Evolutionary conservation across 2,329 filamentous ascomycete genomes (phyloP).

Genomic region (Hypocrella siamensis): DNA sequence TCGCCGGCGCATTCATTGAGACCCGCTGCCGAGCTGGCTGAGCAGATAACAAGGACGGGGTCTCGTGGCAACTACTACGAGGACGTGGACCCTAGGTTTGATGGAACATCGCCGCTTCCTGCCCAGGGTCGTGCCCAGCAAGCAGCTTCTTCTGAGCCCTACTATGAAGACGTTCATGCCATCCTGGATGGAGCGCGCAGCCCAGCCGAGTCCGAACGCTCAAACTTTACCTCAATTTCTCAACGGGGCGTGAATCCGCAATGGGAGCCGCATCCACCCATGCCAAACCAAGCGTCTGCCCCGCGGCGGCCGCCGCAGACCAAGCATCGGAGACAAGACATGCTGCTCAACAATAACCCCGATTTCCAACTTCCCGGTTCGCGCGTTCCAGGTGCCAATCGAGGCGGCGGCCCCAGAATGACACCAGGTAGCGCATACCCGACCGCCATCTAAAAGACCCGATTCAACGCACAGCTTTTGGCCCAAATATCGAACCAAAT

Average conservation of each 20-base stretch:
- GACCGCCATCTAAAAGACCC: conserved; percentile 4
- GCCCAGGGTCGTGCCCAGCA: conserved; percentile 14
- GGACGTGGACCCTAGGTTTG: conserved; percentile 78
- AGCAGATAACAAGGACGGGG: conserved; percentile 14
- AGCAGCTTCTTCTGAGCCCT: conserved; percentile 18
- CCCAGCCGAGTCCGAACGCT: conserved; percentile 63
- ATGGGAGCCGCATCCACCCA: conserved; percentile 48
- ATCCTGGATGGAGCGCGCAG: conserved; percentile 41
- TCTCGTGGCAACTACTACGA: conserved; percentile 58
- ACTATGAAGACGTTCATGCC: conserved; percentile 47
- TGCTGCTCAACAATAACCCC: conserved; percentile 73
- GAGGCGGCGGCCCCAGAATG: conserved; percentile 24
- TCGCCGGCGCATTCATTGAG: conserved; percentile 25
- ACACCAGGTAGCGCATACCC: conserved; percentile 40
- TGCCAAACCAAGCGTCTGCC: conserved; percentile 25
- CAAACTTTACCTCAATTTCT: conserved; percentile 79
- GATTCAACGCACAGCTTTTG: neutral
- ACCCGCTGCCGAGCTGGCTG: conserved; percentile 19
- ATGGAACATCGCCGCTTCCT: conserved; percentile 18
- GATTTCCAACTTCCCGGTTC: conserved; percentile 60
- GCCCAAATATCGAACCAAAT: neutral
- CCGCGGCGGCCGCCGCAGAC: conserved; percentile 31
- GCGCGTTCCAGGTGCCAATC: conserved; percentile 12
- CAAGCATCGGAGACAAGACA: conserved; percentile 51
- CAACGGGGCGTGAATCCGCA: conserved; percentile 79